These are phyloP conservation scores for Sicyos baderoa DNA, from an alignment of 306 rosid genomes.

Conservation along the genomic window DNA sequence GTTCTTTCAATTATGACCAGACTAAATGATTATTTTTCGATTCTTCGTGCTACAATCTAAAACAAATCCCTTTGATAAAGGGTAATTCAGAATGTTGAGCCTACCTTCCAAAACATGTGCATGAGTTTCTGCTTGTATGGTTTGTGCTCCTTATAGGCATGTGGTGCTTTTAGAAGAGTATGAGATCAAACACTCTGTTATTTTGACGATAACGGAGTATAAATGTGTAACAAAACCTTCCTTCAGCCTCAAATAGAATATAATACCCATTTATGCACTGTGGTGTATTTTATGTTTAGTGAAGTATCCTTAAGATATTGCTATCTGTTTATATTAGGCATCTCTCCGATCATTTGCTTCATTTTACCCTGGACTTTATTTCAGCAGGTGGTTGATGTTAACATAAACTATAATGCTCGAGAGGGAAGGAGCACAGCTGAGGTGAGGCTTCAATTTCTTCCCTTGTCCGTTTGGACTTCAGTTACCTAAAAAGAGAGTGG, in stretches of 20 bases:
- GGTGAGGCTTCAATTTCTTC: constrained; percentile 39
- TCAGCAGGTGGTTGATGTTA: constrained; percentile 69
- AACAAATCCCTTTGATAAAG: background rate
- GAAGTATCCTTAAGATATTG: background rate
- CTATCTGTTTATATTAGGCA: background rate
- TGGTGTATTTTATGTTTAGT: background rate
- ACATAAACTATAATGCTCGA: constrained; percentile 67
- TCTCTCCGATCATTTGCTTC: constrained; percentile 7
- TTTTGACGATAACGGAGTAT: background rate
- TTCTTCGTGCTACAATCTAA: background rate
- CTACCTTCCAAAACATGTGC: background rate
- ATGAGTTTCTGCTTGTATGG: constrained; percentile 1
- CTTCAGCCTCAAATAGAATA: background rate
- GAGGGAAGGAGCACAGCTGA: constrained; percentile 82
- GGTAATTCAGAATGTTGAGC: background rate
- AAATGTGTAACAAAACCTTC: background rate
- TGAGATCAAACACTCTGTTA: constrained; percentile 2
- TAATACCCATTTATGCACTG: background rate
- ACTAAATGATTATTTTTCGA: background rate
- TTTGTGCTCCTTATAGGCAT: constrained; percentile 4
- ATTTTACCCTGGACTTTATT: constrained; percentile 18
- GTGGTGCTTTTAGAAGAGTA: background rate
- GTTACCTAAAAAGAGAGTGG: background rate
- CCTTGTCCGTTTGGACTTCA: background rate
- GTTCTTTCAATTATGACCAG: background rate